Evolutionary conservation across 768 basidiomycete species (phyloP), one percentile per base, ranked within the genome.

Genomic region (Lactifluus volemus): DNA sequence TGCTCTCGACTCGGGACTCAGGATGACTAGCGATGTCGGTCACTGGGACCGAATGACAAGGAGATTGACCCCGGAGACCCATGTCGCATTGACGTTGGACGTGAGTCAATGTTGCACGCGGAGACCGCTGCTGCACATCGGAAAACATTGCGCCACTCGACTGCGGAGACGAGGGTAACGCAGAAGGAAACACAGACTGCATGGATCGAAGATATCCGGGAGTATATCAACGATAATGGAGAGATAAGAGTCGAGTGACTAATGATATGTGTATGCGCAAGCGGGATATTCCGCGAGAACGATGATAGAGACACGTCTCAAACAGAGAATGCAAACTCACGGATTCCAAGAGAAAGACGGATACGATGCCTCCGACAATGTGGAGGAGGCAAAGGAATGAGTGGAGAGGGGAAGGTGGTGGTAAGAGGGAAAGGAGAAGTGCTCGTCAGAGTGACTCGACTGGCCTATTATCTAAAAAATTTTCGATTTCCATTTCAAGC

Each of bases 1-100:
- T 70, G 67, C 80, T 74, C 70, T 75, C 64, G 58, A 42, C 53
- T 60, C 30, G 58, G 21, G 59, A 48, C 15, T 60, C 54, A 57
- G 51, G 42, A 41, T 34, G 30, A 45, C 30, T 53, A 58, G 63
- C 54, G 58, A 65, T 14, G 53, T 45, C 55, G 42, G 51, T 58
- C 54, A 49, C 34, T 32, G 32, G 8, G 53, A 59, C 56, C 52
- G 55, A n/a, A 32, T n/a, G 53, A 21, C n/a, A 42, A 5, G 49
- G 45, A 54, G 44, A 29, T 49, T 57, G 38, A 61, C 45, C 59
- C 38, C 39, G 36, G 54, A 50, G 61, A 65, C 57, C 64, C 64
- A 65, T 55, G 61, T 58, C 64, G 56, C 62, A 58, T 63, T 63
- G 64, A 52, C 56, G 61, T 62, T 64, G 63, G 60, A 64, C 63